Base-by-base conservation (phyloP, 371 early-diverging fungal species). In the Lichtheimia corymbifera region DNA sequence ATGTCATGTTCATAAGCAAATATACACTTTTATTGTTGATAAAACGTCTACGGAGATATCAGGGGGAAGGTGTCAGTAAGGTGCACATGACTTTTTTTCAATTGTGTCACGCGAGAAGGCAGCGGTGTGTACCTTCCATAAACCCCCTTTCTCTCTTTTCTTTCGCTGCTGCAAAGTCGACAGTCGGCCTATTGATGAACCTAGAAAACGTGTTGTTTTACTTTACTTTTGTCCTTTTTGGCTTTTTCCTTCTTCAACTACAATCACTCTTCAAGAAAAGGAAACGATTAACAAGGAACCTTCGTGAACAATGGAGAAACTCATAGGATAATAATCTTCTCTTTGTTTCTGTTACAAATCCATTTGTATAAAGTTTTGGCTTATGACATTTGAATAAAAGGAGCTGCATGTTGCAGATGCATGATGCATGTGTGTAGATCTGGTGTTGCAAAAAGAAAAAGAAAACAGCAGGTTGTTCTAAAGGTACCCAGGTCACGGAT, bases 181-280 rank as follows among this genome's bases (percentile, higher is more conserved):
- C 15, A 13, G 12, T 27, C 13, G 14, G 15, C 5, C 30, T 7
- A 30, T 35, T 22, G 41, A 65, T 65, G 61, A 56, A 56, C 18
- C 45, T 30, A n/a, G 53, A 35, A 17, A 58, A 28, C 12, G n/a
- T 62, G 13, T 20, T 61, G 9, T 52, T 66, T 13, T 66, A 13
- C 40, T 25, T 58, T 20, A 17, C 40, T 15, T 45, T 51, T 49
- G 5, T 55, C 5, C 49, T 66, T 1, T 54, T 61, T 25, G 5
- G 25, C 15, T 66, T 55, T 44, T 50, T 59, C 17, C 50, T 67
- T 1, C 41, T 63, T 18, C 59, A 49, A 22, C 53, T 67, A n/a
- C 55, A 63, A 18, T 25, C 53, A 15, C 56, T 67, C 3, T 67
- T 67, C 30, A 41, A 53, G 25, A 67, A 63, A 63, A 59, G 68